Conservation (phyloP, 2,329 filamentous ascomycete genomes). For the Verticillium dahliae region DNA sequence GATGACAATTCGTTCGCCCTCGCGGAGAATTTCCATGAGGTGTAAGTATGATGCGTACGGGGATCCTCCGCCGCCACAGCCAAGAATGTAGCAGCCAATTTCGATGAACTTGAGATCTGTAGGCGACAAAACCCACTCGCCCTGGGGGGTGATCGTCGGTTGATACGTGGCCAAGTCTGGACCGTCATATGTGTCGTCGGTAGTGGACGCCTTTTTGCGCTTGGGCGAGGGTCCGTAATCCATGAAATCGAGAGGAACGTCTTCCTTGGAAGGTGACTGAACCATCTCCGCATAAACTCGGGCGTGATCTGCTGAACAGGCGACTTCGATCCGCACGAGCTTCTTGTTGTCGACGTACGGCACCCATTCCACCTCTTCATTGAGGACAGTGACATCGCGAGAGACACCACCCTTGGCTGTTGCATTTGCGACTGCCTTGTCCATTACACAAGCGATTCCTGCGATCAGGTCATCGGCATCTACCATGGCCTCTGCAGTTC, state of each 20-base stretch:
- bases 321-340: conserved; percentile 14
- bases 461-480: conserved; percentile 10
- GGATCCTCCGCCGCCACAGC: conserved; percentile 16
- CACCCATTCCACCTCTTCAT: conserved; percentile 14
- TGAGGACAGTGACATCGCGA: conserved; percentile 10
- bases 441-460: conserved; percentile 10
- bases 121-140: conserved; percentile 14
- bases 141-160: conserved; percentile 4
- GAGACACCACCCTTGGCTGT: conserved; percentile 12
- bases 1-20: conserved; percentile 13
- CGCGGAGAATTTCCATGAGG: conserved; percentile 11
- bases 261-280: neutral
- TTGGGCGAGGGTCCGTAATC: neutral
- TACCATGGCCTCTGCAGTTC: conserved; percentile 12
- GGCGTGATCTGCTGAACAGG: conserved; percentile 11
- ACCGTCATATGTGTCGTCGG: neutral
- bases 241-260: neutral
- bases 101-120: conserved; percentile 16
- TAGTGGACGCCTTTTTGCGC: neutral
- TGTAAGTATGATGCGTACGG: conserved; percentile 15
- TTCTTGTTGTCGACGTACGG: conserved; percentile 16
- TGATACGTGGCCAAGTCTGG: conserved; percentile 6
- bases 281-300: conserved; percentile 9
- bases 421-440: conserved; percentile 10
- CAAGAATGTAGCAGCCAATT: conserved; percentile 17